phyloP scores from a whole-genome alignment of 2,329 filamentous ascomycete species.

The Delphinella strobiligena region DNA sequence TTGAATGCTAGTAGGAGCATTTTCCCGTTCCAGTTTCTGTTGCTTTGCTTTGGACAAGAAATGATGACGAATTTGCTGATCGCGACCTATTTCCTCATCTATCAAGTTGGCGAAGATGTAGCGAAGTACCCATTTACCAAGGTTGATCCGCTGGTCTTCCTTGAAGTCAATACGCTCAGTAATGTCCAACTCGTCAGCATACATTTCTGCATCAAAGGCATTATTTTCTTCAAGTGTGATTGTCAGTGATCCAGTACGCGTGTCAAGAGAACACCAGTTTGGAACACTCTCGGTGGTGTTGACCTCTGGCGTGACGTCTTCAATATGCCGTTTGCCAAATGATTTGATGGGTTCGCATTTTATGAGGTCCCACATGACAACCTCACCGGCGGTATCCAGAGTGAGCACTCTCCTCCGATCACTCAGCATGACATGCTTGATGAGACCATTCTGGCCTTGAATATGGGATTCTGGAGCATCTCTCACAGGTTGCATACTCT shows the following conservation, averaged over 20 bases:
- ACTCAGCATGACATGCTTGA: slow-evolving; percentile 86
- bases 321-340: slow-evolving; percentile 89
- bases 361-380: slow-evolving; percentile 87
- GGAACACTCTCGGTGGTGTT: slow-evolving; percentile 83
- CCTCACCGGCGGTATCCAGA: slow-evolving; percentile 87
- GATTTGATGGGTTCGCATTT: slow-evolving; percentile 78
- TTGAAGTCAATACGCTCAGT: slow-evolving; percentile 67
- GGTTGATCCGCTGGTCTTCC: slow-evolving; percentile 91
- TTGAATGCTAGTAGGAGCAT: slow-evolving; percentile 50
- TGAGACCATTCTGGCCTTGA: slow-evolving; percentile 86
- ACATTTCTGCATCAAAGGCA: slow-evolving; percentile 95
- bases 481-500: slow-evolving; percentile 25
- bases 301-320: slow-evolving; percentile 77
- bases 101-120: slow-evolving; percentile 85
- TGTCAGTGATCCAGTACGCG: slow-evolving; percentile 80
- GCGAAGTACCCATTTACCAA: slow-evolving; percentile 90
- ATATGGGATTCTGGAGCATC: slow-evolving; percentile 46
- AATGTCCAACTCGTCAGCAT: slow-evolving; percentile 75
- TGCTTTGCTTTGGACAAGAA: slow-evolving; percentile 53
- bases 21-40: slow-evolving; percentile 40
- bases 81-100: slow-evolving; percentile 77
- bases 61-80: slow-evolving; percentile 59
- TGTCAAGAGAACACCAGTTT: slow-evolving; percentile 93
- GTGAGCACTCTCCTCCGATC: slow-evolving; percentile 83
- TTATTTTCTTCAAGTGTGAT: slow-evolving; percentile 89